Evolutionary conservation across 345 rosid species (phyloP).

Genomic region (Erodium maritimum): DNA sequence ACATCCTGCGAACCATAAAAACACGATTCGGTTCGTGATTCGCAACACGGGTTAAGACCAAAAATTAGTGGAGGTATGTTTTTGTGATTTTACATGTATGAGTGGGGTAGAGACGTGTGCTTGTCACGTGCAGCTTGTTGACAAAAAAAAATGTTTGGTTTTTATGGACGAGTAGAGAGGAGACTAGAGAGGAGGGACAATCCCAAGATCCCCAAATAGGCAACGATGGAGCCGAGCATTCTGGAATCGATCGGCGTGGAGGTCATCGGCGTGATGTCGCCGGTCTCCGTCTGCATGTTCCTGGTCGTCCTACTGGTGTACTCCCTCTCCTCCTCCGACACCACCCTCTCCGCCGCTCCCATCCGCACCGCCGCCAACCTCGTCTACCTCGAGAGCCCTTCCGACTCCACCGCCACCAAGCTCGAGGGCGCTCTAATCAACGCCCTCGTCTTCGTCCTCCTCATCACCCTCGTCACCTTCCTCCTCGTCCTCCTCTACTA

Average conservation of each 20-base stretch:
- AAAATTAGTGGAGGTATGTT: too few species aligned
- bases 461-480: conserved; percentile 74
- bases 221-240: conserved; percentile 50
- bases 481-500: conserved; percentile 76
- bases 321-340: conserved; percentile 56
- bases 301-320: conserved; percentile 86
- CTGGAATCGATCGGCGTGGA: conserved; percentile 68
- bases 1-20: too few species aligned
- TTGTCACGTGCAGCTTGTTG: too few species aligned
- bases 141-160: too few species aligned
- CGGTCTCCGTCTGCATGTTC: conserved; percentile 91
- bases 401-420: conserved; percentile 63
- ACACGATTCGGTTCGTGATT: too few species aligned
- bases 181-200: too few species aligned
- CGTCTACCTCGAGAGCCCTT: conserved; percentile 75
- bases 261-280: conserved; percentile 89
- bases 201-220: too few species aligned
- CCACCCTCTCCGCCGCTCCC: conserved; percentile 25
- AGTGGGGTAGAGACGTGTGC: too few species aligned
- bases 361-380: conserved; percentile 95
- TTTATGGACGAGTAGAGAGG: too few species aligned
- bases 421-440: conserved; percentile 81
- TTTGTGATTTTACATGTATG: too few species aligned
- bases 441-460: conserved; percentile 74
- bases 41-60: too few species aligned